phyloP scores from a whole-genome alignment of 768 basidiomycete species.

The Dentipellis fragilis region DNA sequence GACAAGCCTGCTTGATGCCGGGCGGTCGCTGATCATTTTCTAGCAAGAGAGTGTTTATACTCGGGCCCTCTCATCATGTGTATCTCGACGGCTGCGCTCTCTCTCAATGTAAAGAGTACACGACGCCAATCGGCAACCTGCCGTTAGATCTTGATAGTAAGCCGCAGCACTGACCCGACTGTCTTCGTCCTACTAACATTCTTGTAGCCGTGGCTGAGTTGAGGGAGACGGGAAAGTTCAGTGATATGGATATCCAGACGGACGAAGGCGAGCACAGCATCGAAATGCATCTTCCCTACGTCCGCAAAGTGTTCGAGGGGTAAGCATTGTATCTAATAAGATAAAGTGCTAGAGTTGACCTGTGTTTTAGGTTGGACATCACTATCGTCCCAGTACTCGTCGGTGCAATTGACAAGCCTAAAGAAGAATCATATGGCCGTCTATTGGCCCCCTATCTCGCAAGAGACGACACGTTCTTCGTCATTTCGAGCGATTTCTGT shows the following conservation, averaged over 20 bases:
- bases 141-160: slow-evolving; percentile 72
- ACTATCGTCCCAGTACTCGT: slow-evolving; percentile 85
- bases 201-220: slow-evolving; percentile 57
- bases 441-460: slow-evolving; percentile 76
- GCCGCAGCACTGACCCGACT: slow-evolving; percentile 19
- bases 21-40: not conserved
- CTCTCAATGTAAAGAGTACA: slow-evolving; percentile 66
- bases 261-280: slow-evolving; percentile 97
- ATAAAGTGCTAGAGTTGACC: not conserved
- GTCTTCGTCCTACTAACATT: not conserved
- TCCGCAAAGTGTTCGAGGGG: slow-evolving; percentile 80
- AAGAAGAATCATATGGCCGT: slow-evolving; percentile 54
- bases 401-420: slow-evolving; percentile 54
- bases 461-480: slow-evolving; percentile 71
- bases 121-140: slow-evolving; percentile 78
- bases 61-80: slow-evolving; percentile 93
- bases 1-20: not conserved
- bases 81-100: slow-evolving; percentile 84
- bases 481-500: slow-evolving; percentile 95
- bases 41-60: slow-evolving; percentile 87
- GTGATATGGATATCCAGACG: slow-evolving; percentile 47
- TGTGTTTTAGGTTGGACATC: slow-evolving; percentile 50
- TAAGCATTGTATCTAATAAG: slow-evolving; percentile 21
- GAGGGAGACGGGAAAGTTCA: slow-evolving; percentile 55
- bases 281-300: slow-evolving; percentile 94